phyloP scores from a whole-genome alignment of 371 early-diverging fungal species.

The Zychaea mexicana region DNA sequence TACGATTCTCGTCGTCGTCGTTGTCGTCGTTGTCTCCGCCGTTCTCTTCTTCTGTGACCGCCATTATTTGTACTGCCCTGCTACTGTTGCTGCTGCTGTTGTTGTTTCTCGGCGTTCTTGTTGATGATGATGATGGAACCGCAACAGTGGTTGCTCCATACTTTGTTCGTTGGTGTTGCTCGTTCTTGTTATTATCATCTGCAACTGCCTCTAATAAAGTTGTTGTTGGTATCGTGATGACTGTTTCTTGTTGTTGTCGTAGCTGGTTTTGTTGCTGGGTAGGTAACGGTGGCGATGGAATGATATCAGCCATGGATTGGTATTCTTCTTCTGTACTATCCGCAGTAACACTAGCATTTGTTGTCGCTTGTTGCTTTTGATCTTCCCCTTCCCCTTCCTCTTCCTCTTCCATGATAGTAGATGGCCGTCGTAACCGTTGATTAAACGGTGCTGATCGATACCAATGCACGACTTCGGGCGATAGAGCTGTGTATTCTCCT shows the following conservation, averaged over 20 bases:
- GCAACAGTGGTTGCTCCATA: no score
- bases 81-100: neutral
- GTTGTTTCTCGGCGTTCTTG: neutral
- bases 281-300: constrained; percentile 13
- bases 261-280: no score
- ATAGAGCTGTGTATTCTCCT: constrained; percentile 24
- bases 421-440: constrained; percentile 10
- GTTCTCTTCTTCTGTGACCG: neutral
- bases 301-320: constrained; percentile 41
- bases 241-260: neutral
- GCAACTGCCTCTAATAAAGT: no score
- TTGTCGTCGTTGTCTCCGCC: neutral
- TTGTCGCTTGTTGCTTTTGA: neutral
- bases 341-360: neutral
- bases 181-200: no score
- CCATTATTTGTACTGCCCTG: neutral
- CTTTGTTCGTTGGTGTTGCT: no score
- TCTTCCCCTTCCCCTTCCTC: constrained; percentile 4
- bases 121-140: neutral
- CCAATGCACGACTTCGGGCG: constrained; percentile 38
- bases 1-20: neutral
- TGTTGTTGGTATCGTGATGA: constrained; percentile 5
- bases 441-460: constrained; percentile 32
- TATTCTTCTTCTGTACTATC: constrained; percentile 16
- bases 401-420: constrained; percentile 11